A percentile compares a stretch with the other conserved stretches of the same genome.
phyloP scores from a whole-genome alignment of 257 asterid species.

The Solanum dulcamara region DNA sequence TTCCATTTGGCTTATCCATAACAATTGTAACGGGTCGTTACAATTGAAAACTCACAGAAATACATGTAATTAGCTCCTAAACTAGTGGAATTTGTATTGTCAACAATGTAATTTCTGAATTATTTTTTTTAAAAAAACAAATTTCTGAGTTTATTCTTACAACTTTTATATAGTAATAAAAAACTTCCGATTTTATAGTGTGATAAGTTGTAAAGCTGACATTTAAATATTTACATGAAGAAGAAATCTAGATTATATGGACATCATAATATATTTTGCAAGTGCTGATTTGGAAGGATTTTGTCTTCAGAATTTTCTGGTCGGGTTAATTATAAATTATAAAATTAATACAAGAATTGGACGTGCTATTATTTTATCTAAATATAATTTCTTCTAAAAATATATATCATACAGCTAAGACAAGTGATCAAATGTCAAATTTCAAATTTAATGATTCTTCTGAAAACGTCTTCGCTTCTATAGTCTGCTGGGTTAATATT shows the following conservation, averaged over 20 bases:
- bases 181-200: not conserved
- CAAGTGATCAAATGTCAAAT: not conserved
- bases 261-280: too few species aligned
- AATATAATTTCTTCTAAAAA: not conserved
- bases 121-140: too few species aligned
- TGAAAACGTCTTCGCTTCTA: not conserved
- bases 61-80: too few species aligned
- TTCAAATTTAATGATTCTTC: not conserved
- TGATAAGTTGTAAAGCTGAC: not conserved
- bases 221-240: not conserved
- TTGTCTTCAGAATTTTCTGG: too few species aligned
- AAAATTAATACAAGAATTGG: not conserved
- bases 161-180: not conserved
- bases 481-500: not conserved
- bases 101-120: too few species aligned
- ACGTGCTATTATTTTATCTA: not conserved
- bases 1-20: too few species aligned
- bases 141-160: too few species aligned
- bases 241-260: not conserved
- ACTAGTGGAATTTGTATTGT: too few species aligned
- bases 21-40: too few species aligned
- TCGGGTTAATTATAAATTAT: too few species aligned
- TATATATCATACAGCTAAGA: not conserved
- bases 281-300: too few species aligned
- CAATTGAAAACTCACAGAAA: too few species aligned